These are phyloP conservation scores for Salvia rosmarinus DNA, from an alignment of 257 asterid species.

Conservation along the genomic window DNA sequence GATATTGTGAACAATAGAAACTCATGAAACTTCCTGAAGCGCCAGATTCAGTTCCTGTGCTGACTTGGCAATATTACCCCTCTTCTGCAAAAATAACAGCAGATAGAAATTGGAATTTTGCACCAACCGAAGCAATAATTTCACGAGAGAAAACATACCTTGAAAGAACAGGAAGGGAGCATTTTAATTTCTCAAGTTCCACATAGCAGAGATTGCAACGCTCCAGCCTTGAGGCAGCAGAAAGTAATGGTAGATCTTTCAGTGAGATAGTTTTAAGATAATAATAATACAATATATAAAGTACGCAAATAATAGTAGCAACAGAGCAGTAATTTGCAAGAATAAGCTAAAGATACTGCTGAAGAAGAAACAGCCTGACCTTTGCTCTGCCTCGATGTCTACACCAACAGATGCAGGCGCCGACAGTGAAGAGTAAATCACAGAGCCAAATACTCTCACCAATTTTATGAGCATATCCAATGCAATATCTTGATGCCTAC, in stretches of 20 bases:
- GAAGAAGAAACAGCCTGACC: conserved; percentile 55
- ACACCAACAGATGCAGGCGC: conserved; percentile 91
- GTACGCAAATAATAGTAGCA: neutral
- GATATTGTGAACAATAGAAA: conserved; percentile 28
- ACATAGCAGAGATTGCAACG: conserved; percentile 85
- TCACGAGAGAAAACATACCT: conserved; percentile 53
- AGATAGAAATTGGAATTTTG: conserved; percentile 20
- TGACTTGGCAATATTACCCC: conserved; percentile 92
- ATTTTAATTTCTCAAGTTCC: conserved; percentile 91
- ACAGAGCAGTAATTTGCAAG: conserved; percentile 19
- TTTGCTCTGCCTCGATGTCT: conserved; percentile 95
- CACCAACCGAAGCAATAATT: conserved; percentile 16
- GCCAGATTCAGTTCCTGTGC: conserved; percentile 87
- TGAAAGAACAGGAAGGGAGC: conserved; percentile 64
- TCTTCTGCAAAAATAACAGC: conserved; percentile 57
- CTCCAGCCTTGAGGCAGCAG: conserved; percentile 69
- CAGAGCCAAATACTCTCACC: conserved; percentile 89
- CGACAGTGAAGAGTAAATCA: conserved; percentile 79
- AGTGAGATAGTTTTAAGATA: conserved; percentile 28
- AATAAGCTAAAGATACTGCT: too few species aligned
- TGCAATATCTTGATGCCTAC: conserved; percentile 88
- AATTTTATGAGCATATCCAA: conserved; percentile 82
- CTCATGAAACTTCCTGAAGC: conserved; percentile 80
- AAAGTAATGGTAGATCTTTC: conserved; percentile 32
- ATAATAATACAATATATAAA: conserved; percentile 1